phyloP scores from a whole-genome alignment of 441 rosid genomes.

The Manihot esculenta region DNA sequence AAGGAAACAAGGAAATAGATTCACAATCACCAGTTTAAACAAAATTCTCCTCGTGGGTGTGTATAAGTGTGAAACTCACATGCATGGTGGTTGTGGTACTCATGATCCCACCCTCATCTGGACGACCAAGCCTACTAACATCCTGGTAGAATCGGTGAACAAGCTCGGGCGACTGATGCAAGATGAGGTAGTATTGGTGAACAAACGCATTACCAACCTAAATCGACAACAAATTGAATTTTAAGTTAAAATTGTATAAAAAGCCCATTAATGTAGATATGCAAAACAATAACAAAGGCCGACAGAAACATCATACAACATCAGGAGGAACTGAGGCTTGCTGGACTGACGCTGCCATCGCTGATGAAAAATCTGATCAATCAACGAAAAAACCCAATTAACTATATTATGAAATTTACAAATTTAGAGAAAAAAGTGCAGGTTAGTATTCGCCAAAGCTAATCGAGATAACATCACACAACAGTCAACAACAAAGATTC shows the following conservation, averaged over 20 bases:
- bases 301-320: slow-evolving; percentile 40
- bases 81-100: slow-evolving; percentile 57
- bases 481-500: too few species aligned
- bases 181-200: slow-evolving; percentile 71
- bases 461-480: not conserved
- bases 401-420: not conserved
- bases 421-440: not conserved
- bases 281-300: not conserved
- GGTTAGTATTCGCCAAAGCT: too few species aligned
- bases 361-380: slow-evolving; percentile 23
- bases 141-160: slow-evolving; percentile 85
- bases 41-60: not conserved
- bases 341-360: slow-evolving; percentile 50
- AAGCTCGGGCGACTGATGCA: slow-evolving; percentile 64
- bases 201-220: slow-evolving; percentile 87
- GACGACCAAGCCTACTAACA: slow-evolving; percentile 75
- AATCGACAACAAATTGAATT: slow-evolving; percentile 13
- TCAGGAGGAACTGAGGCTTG: slow-evolving; percentile 42
- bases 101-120: slow-evolving; percentile 58
- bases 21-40: not conserved
- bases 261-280: not conserved
- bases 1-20: not conserved
- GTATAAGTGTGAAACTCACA: slow-evolving; percentile 36
- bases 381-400: slow-evolving; percentile 6
- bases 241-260: not conserved